Evolutionary conservation across 331 rosid species (phyloP).

Genomic region (Malus hybrid): DNA sequence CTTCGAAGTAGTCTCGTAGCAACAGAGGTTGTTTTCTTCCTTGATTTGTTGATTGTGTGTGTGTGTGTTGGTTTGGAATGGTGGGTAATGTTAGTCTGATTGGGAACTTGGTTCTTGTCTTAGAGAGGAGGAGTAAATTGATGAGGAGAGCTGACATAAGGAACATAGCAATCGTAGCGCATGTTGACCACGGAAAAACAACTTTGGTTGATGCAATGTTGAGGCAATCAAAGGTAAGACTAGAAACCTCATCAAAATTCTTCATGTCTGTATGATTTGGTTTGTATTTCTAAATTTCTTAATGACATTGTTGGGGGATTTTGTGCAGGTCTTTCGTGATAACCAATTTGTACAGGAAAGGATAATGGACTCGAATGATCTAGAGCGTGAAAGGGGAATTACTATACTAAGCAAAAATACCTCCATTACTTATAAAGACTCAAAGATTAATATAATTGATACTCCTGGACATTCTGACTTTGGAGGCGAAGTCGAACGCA

Average conservation of each 20-base stretch:
- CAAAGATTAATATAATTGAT: conserved; percentile 86
- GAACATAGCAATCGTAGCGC: conserved; percentile 96
- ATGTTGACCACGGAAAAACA: conserved; percentile 97
- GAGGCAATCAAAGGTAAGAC: conserved; percentile 82
- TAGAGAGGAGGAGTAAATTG: conserved; percentile 61
- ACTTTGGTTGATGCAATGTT: conserved; percentile 96
- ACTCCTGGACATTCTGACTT: conserved; percentile 99
- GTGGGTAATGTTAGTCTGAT: background rate
- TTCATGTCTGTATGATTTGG: background rate
- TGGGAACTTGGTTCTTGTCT: conserved; percentile 4
- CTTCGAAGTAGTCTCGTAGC: no score
- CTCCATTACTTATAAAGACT: conserved; percentile 74
- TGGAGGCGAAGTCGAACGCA: conserved; percentile 98
- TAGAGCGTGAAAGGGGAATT: conserved; percentile 98
- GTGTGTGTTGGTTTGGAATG: background rate
- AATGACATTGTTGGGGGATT: conserved; percentile 11
- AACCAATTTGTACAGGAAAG: conserved; percentile 91
- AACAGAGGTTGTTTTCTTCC: no score
- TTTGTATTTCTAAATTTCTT: background rate
- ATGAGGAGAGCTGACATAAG: conserved; percentile 71
- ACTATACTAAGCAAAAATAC: conserved; percentile 94
- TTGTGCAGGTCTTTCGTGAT: conserved; percentile 84
- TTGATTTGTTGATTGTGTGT: background rate
- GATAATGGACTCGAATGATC: conserved; percentile 96
- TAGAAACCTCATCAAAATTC: background rate